Evolutionary conservation across 257 asterid genomes (phyloP).

Genomic region (Solanum okadae): DNA sequence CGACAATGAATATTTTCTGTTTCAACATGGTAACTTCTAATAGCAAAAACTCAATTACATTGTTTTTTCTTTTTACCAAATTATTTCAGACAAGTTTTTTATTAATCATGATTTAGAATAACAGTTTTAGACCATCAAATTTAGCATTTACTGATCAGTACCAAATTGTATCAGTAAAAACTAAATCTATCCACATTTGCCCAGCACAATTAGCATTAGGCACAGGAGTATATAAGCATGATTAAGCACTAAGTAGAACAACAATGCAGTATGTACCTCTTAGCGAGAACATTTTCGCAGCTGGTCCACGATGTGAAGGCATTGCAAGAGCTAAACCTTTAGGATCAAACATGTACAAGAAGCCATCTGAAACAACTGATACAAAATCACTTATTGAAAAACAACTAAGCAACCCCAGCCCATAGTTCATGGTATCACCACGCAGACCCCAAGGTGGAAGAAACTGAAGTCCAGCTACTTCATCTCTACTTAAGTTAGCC

Average conservation of each 20-base stretch:
- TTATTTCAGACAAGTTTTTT: not conserved
- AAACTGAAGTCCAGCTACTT: slow-evolving; percentile 79
- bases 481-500: slow-evolving; percentile 82
- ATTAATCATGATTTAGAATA: not conserved
- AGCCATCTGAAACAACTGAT: slow-evolving; percentile 82
- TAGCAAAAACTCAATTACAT: not conserved
- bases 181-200: not conserved
- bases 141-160: not conserved
- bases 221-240: not conserved
- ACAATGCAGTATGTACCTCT: slow-evolving; percentile 38
- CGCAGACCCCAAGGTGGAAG: slow-evolving; percentile 94
- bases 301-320: slow-evolving; percentile 59
- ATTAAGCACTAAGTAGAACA: slow-evolving; percentile 1
- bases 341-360: slow-evolving; percentile 88
- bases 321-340: slow-evolving; percentile 69
- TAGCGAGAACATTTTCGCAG: slow-evolving; percentile 85
- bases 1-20: not conserved
- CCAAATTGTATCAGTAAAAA: not conserved
- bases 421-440: slow-evolving; percentile 80
- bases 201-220: not conserved
- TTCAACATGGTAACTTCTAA: not conserved
- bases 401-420: slow-evolving; percentile 90
- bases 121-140: not conserved
- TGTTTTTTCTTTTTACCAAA: not conserved
- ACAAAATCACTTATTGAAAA: slow-evolving; percentile 79